These are phyloP conservation scores for Amylocystis lapponica DNA, from an alignment of 768 basidiomycete genomes.

Conservation along the genomic window DNA sequence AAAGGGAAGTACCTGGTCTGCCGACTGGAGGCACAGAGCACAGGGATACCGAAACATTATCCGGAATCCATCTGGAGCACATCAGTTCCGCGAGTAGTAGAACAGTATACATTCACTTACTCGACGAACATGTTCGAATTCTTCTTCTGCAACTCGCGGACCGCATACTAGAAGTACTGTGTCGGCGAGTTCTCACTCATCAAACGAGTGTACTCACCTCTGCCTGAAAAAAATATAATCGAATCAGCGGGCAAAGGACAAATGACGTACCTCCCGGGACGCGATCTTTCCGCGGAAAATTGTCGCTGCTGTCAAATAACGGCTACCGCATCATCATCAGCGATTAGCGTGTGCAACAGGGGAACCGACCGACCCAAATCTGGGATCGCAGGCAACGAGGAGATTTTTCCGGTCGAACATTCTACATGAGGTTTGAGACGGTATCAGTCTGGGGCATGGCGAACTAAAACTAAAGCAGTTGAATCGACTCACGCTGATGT, in stretches of 20 bases:
- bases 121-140: constrained; percentile 76
- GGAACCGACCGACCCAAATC: constrained; percentile 50
- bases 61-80: constrained; percentile 78
- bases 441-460: not conserved
- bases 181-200: not conserved
- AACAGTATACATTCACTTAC: constrained; percentile 38
- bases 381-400: constrained; percentile 79
- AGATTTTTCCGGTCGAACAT: constrained; percentile 78
- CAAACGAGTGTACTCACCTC: constrained; percentile 18
- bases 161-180: constrained; percentile 44
- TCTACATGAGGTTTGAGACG: constrained; percentile 28
- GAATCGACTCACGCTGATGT: constrained; percentile 60
- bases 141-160: constrained; percentile 69
- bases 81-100: no score
- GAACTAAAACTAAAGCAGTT: not conserved
- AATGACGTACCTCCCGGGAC: constrained; percentile 67
- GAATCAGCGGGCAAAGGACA: constrained; percentile 14
- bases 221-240: constrained; percentile 19
- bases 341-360: not conserved
- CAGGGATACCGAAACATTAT: constrained; percentile 80
- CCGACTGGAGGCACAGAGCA: constrained; percentile 83
- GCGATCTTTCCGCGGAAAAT: constrained; percentile 83
- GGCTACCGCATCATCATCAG: constrained; percentile 35
- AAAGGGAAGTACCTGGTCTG: constrained; percentile 51
- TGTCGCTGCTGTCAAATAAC: constrained; percentile 81